Evolutionary conservation across 495 filamentous ascomycete species (phyloP).

Genomic region (Daldinia caldariorum): DNA sequence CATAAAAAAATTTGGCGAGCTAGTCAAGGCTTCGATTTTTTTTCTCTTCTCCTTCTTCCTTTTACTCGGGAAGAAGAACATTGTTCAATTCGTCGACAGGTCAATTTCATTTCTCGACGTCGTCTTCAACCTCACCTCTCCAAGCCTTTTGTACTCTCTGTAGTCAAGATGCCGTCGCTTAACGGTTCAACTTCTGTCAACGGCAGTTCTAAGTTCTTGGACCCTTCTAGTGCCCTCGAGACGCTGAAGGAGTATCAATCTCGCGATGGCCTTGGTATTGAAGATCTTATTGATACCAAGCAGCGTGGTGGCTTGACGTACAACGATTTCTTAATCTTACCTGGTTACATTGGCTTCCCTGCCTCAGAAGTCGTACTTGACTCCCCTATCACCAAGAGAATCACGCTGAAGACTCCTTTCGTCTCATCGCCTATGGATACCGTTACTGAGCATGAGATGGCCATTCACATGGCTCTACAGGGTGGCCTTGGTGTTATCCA

Average conservation of each 20-base stretch:
- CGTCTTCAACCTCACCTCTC: constrained; percentile 51
- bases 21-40: constrained; percentile 44
- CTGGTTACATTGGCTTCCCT: constrained; percentile 78
- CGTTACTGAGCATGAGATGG: constrained; percentile 98
- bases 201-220: constrained; percentile 53
- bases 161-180: constrained; percentile 37
- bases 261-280: constrained; percentile 84
- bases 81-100: constrained; percentile 62
- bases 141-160: constrained; percentile 9
- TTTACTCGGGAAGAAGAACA: constrained; percentile 68
- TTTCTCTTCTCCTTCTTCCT: constrained; percentile 56
- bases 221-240: constrained; percentile 74
- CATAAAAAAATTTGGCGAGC: constrained; percentile 37
- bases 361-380: constrained; percentile 90
- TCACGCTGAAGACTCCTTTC: constrained; percentile 92
- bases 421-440: constrained; percentile 99
- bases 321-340: constrained; percentile 70
- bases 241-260: constrained; percentile 77
- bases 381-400: constrained; percentile 90
- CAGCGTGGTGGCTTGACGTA: constrained; percentile 88
- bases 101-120: constrained; percentile 49
- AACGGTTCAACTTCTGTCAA: constrained; percentile 48
- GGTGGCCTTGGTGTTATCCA: constrained; percentile 97
- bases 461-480: constrained; percentile 97
- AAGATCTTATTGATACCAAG: constrained; percentile 85